Conservation (phyloP, 139 green algal genomes). For the Haematococcus lacustris region DNA sequence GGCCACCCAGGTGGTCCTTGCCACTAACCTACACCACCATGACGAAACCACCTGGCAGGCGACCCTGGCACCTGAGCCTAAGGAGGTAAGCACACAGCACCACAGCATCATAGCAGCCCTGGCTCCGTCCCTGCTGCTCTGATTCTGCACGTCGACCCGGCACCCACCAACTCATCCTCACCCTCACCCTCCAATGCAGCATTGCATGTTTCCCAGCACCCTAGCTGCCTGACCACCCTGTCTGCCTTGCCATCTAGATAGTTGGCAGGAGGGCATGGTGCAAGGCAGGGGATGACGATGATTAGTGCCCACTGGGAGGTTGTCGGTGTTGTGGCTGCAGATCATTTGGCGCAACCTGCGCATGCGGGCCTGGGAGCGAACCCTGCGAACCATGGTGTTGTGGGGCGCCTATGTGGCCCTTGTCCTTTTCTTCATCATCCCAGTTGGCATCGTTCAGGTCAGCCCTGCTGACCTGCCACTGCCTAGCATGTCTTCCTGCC, state of each 20-base stretch:
- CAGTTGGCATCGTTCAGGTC: constrained; percentile 13
- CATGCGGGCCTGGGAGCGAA: constrained; percentile 1
- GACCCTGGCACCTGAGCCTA: neutral
- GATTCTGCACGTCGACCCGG: neutral
- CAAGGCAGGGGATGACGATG: no score
- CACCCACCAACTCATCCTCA: neutral
- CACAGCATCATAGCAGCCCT: no score
- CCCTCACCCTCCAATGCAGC: no score
- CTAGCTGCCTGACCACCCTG: no score
- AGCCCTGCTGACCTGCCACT: neutral
- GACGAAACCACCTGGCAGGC: constrained; percentile 1
- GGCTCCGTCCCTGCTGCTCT: no score
- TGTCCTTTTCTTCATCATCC: constrained; percentile 26
- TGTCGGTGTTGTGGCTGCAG: no score
- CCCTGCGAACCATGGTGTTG: neutral
- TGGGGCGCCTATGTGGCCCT: constrained; percentile 20
- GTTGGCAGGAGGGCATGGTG: no score
- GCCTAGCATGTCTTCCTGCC: neutral
- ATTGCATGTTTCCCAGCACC: no score
- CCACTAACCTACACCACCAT: neutral
- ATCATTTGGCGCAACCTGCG: constrained; percentile 20
- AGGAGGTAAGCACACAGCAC: neutral
- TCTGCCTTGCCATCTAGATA: no score
- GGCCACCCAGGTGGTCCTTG: neutral
- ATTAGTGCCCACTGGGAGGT: no score